Base-by-base conservation (phyloP, 2,329 filamentous ascomycete species). In the Shiraia sp. region DNA sequence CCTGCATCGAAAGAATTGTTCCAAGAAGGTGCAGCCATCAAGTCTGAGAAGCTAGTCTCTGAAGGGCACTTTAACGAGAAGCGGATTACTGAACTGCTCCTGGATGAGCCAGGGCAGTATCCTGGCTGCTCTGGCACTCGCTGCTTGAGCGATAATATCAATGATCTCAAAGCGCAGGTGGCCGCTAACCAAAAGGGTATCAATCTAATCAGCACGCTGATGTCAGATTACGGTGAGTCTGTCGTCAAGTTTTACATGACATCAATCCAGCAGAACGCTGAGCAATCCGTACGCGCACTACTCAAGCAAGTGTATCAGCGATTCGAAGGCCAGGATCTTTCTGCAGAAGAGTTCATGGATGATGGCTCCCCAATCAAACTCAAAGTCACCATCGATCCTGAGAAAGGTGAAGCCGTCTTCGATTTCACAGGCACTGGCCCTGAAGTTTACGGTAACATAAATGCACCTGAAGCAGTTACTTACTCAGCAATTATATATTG, bases 101-200 rank as follows among this genome's bases (percentile, higher is more conserved):
- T 88, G 39, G 76, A 82, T 10, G 86, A 90, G 49, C 89, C 90
- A 0, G 86, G 87, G 0, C 76, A 85, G 55, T 83, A 87, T 52
- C 82, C 84, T 0, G 89, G 87, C 1, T 93, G 88, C 70, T 85
- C 81, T 39, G 89, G 88, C 2, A 91, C 89, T 0, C 76, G 89
- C 30, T 90, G 88, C 61, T 75, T 95, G 1, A 83, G 81, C 8
- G 90, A 95, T 66, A 95, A 95, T 62, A 76, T 95, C 51, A 91
- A 89, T 37, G 90, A 95, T 63, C 76, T 95, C 28, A 90, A 91
- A 66, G 90, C 90, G 0, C 89, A 95, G 63, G 85, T 93, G 10
- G 88, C 90, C 0, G 88, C 89, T 10, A 95, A 95, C 59, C 86
- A 90, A 56, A 90, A 90, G 55, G 90, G 90, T 7, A 92, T 92